phyloP scores from a whole-genome alignment of 2,329 filamentous ascomycete genomes.

The Juglanconis juglandina region DNA sequence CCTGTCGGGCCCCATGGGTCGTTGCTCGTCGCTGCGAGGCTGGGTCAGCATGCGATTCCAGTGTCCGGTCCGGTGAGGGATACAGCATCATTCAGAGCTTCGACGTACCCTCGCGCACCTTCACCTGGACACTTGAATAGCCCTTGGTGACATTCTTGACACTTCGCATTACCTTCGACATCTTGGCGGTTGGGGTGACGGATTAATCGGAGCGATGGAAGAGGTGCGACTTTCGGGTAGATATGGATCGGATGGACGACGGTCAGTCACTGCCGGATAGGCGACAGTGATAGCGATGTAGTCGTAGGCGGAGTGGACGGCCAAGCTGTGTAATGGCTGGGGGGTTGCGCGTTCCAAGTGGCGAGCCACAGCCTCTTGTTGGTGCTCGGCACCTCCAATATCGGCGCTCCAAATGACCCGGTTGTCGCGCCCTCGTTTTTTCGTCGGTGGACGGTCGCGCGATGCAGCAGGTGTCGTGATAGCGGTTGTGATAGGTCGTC shows the following conservation, averaged over 20 bases:
- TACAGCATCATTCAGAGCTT: neutral
- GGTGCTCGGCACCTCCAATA: conserved; percentile 1
- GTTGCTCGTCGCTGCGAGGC: conserved; percentile 83
- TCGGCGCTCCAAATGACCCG: neutral
- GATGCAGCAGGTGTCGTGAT: neutral
- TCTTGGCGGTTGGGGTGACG: conserved; percentile 42
- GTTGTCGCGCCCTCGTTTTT: neutral
- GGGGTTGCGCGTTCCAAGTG: conserved; percentile 12
- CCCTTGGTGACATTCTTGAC: conserved; percentile 99
- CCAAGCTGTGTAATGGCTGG: conserved; percentile 3
- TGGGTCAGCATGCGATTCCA: conserved; percentile 26
- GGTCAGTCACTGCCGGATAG: neutral
- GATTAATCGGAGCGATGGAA: neutral
- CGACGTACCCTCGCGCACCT: conserved; percentile 88
- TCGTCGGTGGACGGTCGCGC: neutral
- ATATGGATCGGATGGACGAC: neutral
- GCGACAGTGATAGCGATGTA: neutral
- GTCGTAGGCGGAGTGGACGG: conserved; percentile 9
- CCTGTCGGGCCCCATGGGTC: conserved; percentile 98
- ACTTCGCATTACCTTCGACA: conserved; percentile 96
- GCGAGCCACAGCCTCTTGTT: conserved; percentile 6
- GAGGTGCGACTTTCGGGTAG: neutral
- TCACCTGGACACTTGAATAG: conserved; percentile 93
- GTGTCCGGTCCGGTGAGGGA: conserved; percentile 2
- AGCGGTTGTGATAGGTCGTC: neutral